Percentiles rank a stretch among this genome's conserved stretches.
Evolutionary conservation across 768 basidiomycete species (phyloP).

Genomic region (Suillus placidus): DNA sequence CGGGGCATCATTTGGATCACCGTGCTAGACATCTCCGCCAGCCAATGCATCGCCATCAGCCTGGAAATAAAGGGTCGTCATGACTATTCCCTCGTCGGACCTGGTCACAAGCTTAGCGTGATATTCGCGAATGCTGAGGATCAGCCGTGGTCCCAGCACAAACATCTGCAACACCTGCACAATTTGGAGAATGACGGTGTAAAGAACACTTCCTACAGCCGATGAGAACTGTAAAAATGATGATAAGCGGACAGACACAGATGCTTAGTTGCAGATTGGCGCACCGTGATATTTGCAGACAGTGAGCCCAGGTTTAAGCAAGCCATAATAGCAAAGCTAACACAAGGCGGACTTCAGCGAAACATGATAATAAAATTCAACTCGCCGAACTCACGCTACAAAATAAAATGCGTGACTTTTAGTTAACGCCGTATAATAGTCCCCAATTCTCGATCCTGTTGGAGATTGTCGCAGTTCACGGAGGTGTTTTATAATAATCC

Average conservation of each 20-base stretch:
- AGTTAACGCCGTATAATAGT: background rate
- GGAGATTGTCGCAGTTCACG: background rate
- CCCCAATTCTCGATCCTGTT: background rate
- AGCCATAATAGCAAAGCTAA: background rate
- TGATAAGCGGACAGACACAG: background rate
- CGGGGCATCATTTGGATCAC: background rate
- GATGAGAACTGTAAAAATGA: background rate
- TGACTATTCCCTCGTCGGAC: background rate
- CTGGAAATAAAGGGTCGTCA: background rate
- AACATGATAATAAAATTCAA: background rate
- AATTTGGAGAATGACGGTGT: accelerated
- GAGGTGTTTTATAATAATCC: background rate
- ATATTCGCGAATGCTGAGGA: background rate
- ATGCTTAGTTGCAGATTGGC: background rate
- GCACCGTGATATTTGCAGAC: background rate
- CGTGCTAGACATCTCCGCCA: background rate
- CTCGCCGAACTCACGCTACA: background rate
- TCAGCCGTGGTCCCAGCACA: background rate
- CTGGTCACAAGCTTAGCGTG: background rate
- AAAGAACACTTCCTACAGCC: background rate
- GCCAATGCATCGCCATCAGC: background rate
- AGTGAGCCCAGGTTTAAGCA: background rate
- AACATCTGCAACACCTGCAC: background rate
- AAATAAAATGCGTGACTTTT: background rate
- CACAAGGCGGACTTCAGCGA: background rate